A percentile compares a stretch with the other conserved stretches of the same genome.
Evolutionary conservation across 441 rosid species (phyloP).

Genomic region (Gossypium lobatum): DNA sequence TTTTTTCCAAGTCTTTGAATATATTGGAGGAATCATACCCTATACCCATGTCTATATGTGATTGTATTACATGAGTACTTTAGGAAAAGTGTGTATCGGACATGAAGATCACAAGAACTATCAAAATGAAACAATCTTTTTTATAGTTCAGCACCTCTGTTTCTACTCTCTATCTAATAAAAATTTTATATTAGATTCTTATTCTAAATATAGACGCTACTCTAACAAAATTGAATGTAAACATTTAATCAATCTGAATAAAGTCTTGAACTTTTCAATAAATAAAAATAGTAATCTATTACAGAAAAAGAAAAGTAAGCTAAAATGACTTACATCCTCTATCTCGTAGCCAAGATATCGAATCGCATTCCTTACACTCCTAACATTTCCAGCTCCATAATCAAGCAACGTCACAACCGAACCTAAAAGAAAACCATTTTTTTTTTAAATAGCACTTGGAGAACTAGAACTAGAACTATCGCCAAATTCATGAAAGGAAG

Average conservation of each 20-base stretch:
- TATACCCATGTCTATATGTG: not conserved
- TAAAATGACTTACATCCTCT: slow-evolving; percentile 49
- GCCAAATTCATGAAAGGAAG: slow-evolving; percentile 18
- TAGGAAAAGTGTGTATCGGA: not conserved
- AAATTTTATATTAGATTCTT: not conserved
- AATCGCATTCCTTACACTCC: slow-evolving; percentile 86
- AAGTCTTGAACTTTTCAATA: not conserved
- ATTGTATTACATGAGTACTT: not conserved
- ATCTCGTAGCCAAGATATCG: slow-evolving; percentile 67
- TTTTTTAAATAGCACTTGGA: not conserved
- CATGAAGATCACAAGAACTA: not conserved
- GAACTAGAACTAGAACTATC: slow-evolving; percentile 34
- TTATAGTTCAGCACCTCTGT: not conserved
- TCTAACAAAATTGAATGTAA: not conserved
- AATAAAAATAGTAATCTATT: not conserved
- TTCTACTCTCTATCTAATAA: not conserved
- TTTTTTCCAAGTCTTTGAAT: not conserved
- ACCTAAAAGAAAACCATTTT: not conserved
- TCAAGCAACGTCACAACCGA: slow-evolving; percentile 82
- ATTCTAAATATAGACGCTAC: not conserved
- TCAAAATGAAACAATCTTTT: not conserved
- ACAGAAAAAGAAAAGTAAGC: not conserved
- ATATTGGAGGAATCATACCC: not conserved
- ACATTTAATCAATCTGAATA: not conserved
- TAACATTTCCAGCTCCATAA: slow-evolving; percentile 94